phyloP scores from a whole-genome alignment of 352 stramenopile genomes.

The Globisporangium rhizosaccharum region DNA sequence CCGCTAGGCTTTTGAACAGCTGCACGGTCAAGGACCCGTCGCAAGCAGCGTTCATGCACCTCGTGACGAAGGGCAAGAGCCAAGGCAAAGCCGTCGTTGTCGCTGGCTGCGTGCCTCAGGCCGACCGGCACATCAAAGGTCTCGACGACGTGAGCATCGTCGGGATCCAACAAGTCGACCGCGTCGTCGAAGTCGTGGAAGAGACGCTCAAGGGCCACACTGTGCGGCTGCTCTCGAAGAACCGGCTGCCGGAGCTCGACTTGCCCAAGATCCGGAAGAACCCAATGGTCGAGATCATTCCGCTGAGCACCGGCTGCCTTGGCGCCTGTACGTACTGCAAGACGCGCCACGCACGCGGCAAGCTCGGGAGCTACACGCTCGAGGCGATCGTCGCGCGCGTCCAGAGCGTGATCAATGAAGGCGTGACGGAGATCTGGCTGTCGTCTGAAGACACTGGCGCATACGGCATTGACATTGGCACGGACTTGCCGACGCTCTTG shows the following conservation, averaged over 20 bases:
- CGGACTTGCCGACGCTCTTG: slow-evolving; percentile 69
- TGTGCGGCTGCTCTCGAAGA: slow-evolving; percentile 79
- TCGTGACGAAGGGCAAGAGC: slow-evolving; percentile 75
- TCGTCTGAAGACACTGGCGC: slow-evolving; percentile 90
- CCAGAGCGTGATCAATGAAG: slow-evolving; percentile 60
- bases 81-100: slow-evolving; percentile 87
- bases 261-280: slow-evolving; percentile 92
- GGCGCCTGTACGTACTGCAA: slow-evolving; percentile 93
- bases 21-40: slow-evolving; percentile 93
- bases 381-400: slow-evolving; percentile 73
- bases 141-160: slow-evolving; percentile 85
- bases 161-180: slow-evolving; percentile 89
- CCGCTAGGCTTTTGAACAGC: slow-evolving; percentile 78
- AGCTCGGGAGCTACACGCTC: slow-evolving; percentile 83
- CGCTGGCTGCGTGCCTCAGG: slow-evolving; percentile 89
- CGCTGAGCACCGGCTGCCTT: slow-evolving; percentile 88
- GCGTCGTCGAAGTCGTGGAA: slow-evolving; percentile 89
- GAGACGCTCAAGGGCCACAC: slow-evolving; percentile 89
- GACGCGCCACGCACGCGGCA: slow-evolving; percentile 88
- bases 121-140: slow-evolving; percentile 75
- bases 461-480: slow-evolving; percentile 88
- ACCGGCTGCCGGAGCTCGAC: slow-evolving; percentile 78
- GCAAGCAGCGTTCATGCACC: slow-evolving; percentile 87
- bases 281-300: slow-evolving; percentile 90
- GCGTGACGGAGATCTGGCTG: slow-evolving; percentile 90